Conservation (phyloP, 2,329 filamentous ascomycete genomes). For the Monosporascus sp. region DNA sequence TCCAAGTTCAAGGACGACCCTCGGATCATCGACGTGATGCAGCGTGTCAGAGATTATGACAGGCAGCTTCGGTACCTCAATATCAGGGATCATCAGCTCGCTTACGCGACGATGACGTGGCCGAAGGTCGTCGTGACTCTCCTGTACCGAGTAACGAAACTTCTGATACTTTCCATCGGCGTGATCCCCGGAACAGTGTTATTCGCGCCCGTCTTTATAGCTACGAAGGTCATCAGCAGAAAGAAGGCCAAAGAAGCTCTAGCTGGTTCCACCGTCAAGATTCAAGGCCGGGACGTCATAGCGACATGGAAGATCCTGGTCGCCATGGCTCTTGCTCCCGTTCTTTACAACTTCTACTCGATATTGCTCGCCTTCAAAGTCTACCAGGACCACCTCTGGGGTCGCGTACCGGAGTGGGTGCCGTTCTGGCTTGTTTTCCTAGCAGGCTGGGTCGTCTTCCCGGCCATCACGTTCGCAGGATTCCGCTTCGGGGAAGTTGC, state of each 20-base stretch:
- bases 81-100: conserved; percentile 89
- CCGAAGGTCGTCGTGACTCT: conserved; percentile 70
- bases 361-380: conserved; percentile 70
- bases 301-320: conserved; percentile 92
- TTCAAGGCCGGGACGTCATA: conserved; percentile 84
- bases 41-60: conserved; percentile 80
- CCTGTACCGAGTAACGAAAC: conserved; percentile 73
- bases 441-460: conserved; percentile 74
- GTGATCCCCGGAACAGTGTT: conserved; percentile 82
- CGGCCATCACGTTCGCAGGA: conserved; percentile 84
- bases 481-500: conserved; percentile 95
- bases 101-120: conserved; percentile 81
- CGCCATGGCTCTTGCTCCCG: conserved; percentile 75
- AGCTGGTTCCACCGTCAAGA: conserved; percentile 81
- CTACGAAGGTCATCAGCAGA: conserved; percentile 74
- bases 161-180: conserved; percentile 69
- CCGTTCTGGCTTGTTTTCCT: conserved; percentile 73
- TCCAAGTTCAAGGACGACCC: conserved; percentile 88
- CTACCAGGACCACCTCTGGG: conserved; percentile 75
- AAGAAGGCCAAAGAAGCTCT: conserved; percentile 79
- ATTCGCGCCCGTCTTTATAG: conserved; percentile 83
- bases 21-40: conserved; percentile 70
- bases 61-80: conserved; percentile 77
- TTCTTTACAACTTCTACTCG: conserved; percentile 79
- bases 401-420: conserved; percentile 73